A percentile compares a stretch with the other conserved stretches of the same genome.
Conservation (phyloP, 768 basidiomycete species). For the Serendipita indica region DNA sequence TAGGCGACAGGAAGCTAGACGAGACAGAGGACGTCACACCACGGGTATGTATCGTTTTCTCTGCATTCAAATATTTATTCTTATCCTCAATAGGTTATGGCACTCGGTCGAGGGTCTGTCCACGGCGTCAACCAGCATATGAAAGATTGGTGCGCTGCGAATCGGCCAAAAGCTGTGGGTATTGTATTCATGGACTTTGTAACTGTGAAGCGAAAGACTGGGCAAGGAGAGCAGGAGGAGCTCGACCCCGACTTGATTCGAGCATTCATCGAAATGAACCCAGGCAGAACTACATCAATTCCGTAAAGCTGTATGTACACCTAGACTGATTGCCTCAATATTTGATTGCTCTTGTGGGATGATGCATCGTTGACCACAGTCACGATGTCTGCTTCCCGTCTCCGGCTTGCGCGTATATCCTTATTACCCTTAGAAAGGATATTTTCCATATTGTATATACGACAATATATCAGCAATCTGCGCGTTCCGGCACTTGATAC, state of each 20-base stretch:
- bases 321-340: no score
- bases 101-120: not conserved
- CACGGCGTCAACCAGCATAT: not conserved
- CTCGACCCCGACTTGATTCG: conserved; percentile 3
- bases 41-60: not conserved
- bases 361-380: no score
- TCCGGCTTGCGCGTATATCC: no score
- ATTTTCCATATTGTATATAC: no score
- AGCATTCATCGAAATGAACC: not conserved
- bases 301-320: no score
- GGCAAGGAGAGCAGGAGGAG: not conserved
- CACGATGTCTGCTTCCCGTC: no score
- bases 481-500: no score
- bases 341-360: no score
- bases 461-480: no score
- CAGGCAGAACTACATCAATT: no score
- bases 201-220: not conserved
- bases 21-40: not conserved
- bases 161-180: not conserved
- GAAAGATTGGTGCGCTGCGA: not conserved
- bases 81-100: not conserved
- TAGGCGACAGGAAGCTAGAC: not conserved
- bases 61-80: not conserved
- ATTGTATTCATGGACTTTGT: conserved; percentile 8
- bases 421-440: no score